These are phyloP conservation scores for Hyphopichia wangnamkhiaoensis DNA, from an alignment of 1,139 yeast genomes.

Conservation along the genomic window DNA sequence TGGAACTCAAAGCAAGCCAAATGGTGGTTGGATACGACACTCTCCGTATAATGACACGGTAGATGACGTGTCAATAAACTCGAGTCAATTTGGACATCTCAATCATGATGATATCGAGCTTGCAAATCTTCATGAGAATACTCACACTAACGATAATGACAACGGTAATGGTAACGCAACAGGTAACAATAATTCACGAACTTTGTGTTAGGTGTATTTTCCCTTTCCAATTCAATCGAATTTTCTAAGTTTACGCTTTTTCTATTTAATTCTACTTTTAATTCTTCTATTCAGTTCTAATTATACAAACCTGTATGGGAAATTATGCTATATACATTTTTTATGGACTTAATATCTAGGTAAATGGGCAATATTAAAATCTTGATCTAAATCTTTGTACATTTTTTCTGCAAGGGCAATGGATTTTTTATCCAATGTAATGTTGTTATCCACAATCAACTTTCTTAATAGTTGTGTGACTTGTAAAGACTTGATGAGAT, in stretches of 20 bases:
- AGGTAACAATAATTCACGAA: too few relatives aligned
- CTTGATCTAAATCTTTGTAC: not conserved
- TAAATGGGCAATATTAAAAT: not conserved
- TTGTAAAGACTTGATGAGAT: slow-evolving; percentile 15
- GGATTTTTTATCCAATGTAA: slow-evolving; percentile 11
- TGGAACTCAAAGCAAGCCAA: slow-evolving; percentile 9
- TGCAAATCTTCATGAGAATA: not conserved
- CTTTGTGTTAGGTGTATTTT: too few relatives aligned
- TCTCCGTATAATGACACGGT: slow-evolving; percentile 17
- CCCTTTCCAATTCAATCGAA: too few relatives aligned
- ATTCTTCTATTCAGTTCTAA: too few relatives aligned
- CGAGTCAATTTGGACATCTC: slow-evolving; percentile 8
- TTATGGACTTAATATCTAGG: not conserved
- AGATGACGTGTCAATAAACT: slow-evolving; percentile 19
- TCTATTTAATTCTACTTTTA: too few relatives aligned
- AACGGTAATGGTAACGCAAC: too few relatives aligned
- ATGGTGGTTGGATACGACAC: slow-evolving; percentile 7
- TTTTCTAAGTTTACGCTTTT: too few relatives aligned
- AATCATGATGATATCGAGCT: slow-evolving; percentile 1
- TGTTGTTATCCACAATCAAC: slow-evolving; percentile 11
- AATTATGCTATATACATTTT: not conserved
- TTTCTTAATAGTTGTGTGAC: slow-evolving; percentile 19
- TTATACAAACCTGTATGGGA: too few relatives aligned
- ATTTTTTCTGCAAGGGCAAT: slow-evolving; percentile 1
- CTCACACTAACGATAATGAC: too few relatives aligned